Conservation (phyloP, 2,329 filamentous ascomycete species). For the Spiromastix sp. region DNA sequence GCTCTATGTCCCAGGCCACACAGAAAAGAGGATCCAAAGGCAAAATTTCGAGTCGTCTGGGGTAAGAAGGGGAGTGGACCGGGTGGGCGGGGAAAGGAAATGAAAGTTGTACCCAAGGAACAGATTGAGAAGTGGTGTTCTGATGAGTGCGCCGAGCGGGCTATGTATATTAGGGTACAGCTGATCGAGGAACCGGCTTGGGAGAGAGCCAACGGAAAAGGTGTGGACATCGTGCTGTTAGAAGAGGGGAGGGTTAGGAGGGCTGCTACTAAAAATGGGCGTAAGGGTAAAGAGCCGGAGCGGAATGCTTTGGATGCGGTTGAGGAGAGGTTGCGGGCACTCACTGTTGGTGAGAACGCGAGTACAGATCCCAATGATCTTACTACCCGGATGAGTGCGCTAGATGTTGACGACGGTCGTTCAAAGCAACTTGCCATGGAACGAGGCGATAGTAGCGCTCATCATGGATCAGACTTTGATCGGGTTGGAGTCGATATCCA, state of each 20-base stretch:
- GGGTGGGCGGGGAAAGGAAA: constrained; percentile 40
- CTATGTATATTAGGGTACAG: constrained; percentile 81
- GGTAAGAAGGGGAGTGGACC: constrained; percentile 40
- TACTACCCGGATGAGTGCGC: constrained; percentile 16
- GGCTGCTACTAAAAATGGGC: constrained; percentile 10
- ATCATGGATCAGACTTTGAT: constrained; percentile 16
- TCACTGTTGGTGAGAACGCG: constrained; percentile 12
- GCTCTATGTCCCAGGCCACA: constrained; percentile 62
- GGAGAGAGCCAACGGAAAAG: constrained; percentile 56
- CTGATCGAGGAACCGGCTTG: constrained; percentile 76
- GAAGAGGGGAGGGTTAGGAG: constrained; percentile 45
- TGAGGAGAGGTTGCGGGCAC: constrained; percentile 13
- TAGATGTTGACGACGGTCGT: constrained; percentile 17
- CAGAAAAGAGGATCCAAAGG: constrained; percentile 44
- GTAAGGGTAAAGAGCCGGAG: constrained; percentile 7
- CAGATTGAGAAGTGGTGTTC: constrained; percentile 84
- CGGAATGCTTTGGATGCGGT: constrained; percentile 17
- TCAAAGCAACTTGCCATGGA: constrained; percentile 7
- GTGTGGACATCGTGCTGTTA: constrained; percentile 50
- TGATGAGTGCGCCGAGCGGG: constrained; percentile 63
- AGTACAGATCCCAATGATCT: constrained; percentile 11
- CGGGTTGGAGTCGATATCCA: constrained; percentile 24
- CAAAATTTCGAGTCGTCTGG: constrained; percentile 58
- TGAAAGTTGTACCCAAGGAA: constrained; percentile 57
- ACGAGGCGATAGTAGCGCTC: constrained; percentile 16